phyloP scores from a whole-genome alignment of 73 alveolate genomes.

The Tetrahymena borealis region DNA sequence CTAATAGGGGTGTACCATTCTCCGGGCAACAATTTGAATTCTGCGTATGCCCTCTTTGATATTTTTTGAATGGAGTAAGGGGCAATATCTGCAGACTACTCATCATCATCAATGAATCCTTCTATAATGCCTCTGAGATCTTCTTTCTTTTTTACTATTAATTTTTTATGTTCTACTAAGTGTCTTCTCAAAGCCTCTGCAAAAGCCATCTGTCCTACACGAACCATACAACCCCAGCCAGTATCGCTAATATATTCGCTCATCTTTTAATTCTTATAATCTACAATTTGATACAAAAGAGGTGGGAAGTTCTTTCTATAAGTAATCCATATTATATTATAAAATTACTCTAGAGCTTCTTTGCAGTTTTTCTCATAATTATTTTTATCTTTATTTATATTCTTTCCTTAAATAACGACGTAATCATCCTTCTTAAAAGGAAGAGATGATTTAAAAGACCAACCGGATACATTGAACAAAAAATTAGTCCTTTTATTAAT shows the following conservation, averaged over 20 bases:
- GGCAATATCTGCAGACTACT: background rate
- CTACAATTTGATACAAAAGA: background rate
- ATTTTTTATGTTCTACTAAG: slow-evolving; percentile 11
- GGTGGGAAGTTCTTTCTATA: slow-evolving; percentile 37
- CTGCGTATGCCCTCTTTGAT: slow-evolving; percentile 14
- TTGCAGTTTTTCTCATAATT: background rate
- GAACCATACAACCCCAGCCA: slow-evolving; percentile 49
- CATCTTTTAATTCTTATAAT: slow-evolving; percentile 1
- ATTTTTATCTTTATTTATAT: background rate
- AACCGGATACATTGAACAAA: background rate
- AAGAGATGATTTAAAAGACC: background rate
- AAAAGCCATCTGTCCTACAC: slow-evolving; percentile 44
- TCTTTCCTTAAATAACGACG: background rate
- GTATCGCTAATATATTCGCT: slow-evolving; percentile 21
- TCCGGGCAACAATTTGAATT: slow-evolving; percentile 30
- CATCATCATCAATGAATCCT: slow-evolving; percentile 40
- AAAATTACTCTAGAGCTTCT: background rate
- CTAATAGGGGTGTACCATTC: slow-evolving; percentile 41
- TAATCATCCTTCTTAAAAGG: background rate
- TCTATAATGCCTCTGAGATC: slow-evolving; percentile 6
- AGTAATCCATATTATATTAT: slow-evolving; percentile 20
- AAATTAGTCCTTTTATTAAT: background rate
- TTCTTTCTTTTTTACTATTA: slow-evolving; percentile 24
- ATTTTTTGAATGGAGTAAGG: slow-evolving; percentile 39
- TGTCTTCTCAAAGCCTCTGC: slow-evolving; percentile 29